Percentiles rank a stretch among this genome's conserved stretches.
Conservation (phyloP, 768 basidiomycete species). For the Suillus spraguei region DNA sequence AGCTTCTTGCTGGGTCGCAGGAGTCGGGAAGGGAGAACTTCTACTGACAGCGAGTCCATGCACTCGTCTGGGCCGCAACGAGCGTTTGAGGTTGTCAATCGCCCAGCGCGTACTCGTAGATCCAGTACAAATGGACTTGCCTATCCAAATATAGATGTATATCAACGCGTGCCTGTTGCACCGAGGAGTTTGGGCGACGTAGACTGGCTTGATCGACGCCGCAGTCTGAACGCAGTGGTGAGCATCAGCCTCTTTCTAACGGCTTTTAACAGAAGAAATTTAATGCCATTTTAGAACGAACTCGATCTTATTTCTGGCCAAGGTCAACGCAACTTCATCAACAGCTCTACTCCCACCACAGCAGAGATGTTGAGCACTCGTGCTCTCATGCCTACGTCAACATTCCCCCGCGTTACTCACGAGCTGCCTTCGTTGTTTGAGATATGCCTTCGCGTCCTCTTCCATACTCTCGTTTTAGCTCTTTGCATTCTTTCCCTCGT, state of each 20-base stretch:
- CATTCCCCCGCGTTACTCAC: constrained; percentile 24
- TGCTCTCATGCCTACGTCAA: constrained; percentile 34
- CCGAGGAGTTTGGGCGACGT: constrained; percentile 67
- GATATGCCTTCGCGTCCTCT: constrained; percentile 48
- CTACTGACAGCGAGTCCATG: constrained; percentile 42
- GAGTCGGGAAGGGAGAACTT: constrained; percentile 37
- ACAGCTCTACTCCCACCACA: constrained; percentile 52
- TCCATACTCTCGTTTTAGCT: constrained; percentile 61
- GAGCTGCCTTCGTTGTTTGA: constrained; percentile 41
- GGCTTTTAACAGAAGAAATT: constrained; percentile 11
- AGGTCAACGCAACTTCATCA: constrained; percentile 44
- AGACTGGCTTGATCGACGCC: constrained; percentile 77
- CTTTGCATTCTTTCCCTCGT: constrained; percentile 59
- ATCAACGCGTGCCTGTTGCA: constrained; percentile 45
- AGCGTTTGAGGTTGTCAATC: constrained; percentile 53
- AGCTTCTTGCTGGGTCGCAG: constrained; percentile 39
- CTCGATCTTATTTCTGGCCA: constrained; percentile 70
- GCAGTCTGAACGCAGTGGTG: constrained; percentile 73
- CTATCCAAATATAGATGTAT: constrained; percentile 45
- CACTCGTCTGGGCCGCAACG: constrained; percentile 38
- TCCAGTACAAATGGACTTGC: constrained; percentile 46
- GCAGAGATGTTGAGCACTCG: constrained; percentile 49
- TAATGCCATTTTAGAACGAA: constrained; percentile 54
- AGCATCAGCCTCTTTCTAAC: constrained; percentile 32
- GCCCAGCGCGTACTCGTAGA: constrained; percentile 55